Conservation (phyloP, 2,329 filamentous ascomycete species). For the Raffaelea ambrosiae region DNA sequence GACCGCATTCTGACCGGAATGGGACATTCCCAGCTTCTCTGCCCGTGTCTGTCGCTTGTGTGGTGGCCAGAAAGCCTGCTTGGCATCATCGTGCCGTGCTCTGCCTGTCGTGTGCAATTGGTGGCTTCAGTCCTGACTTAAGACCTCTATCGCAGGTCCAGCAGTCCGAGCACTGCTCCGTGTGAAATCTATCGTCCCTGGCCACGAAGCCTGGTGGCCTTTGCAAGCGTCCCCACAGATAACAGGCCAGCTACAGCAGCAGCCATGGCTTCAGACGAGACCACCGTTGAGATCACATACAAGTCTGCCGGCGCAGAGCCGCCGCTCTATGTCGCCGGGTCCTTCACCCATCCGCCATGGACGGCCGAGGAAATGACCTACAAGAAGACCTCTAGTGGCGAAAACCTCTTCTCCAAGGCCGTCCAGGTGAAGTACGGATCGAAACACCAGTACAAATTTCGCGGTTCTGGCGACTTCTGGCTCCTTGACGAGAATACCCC, state of each 20-base stretch:
- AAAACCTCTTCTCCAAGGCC: slow-evolving; percentile 49
- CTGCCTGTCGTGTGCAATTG: too few relatives aligned
- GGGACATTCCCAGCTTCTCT: too few relatives aligned
- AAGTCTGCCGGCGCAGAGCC: slow-evolving; percentile 49
- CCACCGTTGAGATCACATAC: slow-evolving; percentile 52
- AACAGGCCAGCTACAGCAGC: not conserved
- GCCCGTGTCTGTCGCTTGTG: too few relatives aligned
- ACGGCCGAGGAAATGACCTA: slow-evolving; percentile 56
- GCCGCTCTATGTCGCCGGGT: slow-evolving; percentile 63
- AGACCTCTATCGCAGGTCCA: too few relatives aligned
- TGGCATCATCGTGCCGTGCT: too few relatives aligned
- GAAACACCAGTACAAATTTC: slow-evolving; percentile 68
- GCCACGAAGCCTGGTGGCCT: too few relatives aligned
- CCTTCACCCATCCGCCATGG: slow-evolving; percentile 62
- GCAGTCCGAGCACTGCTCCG: too few relatives aligned
- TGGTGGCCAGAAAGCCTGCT: too few relatives aligned
- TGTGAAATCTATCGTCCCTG: too few relatives aligned
- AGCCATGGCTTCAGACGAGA: slow-evolving; percentile 25
- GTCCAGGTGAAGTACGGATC: slow-evolving; percentile 47
- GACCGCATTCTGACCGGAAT: too few relatives aligned
- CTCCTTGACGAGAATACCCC: slow-evolving; percentile 54
- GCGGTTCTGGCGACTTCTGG: slow-evolving; percentile 62
- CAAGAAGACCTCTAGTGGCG: slow-evolving; percentile 38
- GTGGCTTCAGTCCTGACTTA: too few relatives aligned
- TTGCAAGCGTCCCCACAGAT: too few relatives aligned